Evolutionary conservation across 495 filamentous ascomycete genomes (phyloP), one percentile per base, ranked within the genome.

Genomic region (Lophium mytilinum): DNA sequence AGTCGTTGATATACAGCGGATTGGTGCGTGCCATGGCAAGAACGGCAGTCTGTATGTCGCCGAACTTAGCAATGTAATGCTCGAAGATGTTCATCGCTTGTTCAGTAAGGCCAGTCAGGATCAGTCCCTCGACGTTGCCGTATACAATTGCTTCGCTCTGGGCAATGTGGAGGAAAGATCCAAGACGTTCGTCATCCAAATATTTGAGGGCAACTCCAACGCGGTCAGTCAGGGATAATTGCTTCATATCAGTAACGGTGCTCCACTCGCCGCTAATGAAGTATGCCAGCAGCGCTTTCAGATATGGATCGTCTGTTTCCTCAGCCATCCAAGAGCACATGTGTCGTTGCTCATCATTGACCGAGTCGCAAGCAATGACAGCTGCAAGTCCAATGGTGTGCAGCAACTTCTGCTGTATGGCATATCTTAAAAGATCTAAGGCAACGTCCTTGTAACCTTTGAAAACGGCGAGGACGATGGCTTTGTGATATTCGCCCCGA

Each of bases 191-290:
- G 63, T 98, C 93, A 10, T 81, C 73, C 36, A 97, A 80, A 75
- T 91, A 88, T 58, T 88, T 82, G 30, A 97, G 72, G 0, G 94
- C 93, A 9, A 96, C 84, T 30, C 86, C 88, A 37, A 94, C 78
- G 11, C 94, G 88, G 60, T 96, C 89, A 41, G 81, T 81, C 12
- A 97, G 78, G 0, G 93, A 89, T 0, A 98, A 78, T 34, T 89
- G 89, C 4, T 77, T 75, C 67, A 96, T 90, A 50, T 88, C 79
- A 53, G 88, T 81, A 18, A 97, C 89, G 10, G 81, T 81, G 30
- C 81, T 75, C 93, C 93, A 97, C 67, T 94, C 81, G 8, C 89
- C 89, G 19, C 86, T 90, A 49, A 88, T 84, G 50, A 96, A 89
- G 51, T 90, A 83, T n/a, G 88, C 84, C n/a, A 95, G 86, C 52